These are phyloP conservation scores for Earliella scabrosa DNA, from an alignment of 1,284 basidiomycete genomes.

Conservation along the genomic window DNA sequence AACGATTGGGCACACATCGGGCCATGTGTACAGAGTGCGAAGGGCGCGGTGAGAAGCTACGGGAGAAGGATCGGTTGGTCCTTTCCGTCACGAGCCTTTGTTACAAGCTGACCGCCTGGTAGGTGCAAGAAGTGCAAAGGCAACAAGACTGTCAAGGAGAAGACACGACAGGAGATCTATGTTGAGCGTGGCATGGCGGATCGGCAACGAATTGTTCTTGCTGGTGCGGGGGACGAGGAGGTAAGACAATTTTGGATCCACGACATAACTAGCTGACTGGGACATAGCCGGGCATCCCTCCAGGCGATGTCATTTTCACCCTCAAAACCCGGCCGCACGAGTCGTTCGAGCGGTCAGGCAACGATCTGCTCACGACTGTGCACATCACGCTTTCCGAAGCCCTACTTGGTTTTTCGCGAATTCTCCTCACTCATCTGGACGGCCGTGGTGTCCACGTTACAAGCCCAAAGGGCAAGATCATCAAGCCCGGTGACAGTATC, in stretches of 20 bases:
- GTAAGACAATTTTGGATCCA: slow-evolving; percentile 43
- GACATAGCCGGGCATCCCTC: slow-evolving; percentile 73
- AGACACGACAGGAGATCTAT: slow-evolving; percentile 85
- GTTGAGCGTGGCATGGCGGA: slow-evolving; percentile 91
- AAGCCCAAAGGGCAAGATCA: slow-evolving; percentile 75
- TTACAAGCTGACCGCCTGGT: neutral
- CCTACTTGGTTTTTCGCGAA: slow-evolving; percentile 86
- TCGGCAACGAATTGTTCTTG: slow-evolving; percentile 84
- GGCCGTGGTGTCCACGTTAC: slow-evolving; percentile 83
- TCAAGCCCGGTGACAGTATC: slow-evolving; percentile 76
- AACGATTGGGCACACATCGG: slow-evolving; percentile 54
- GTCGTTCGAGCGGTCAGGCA: slow-evolving; percentile 81
- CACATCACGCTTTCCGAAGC: slow-evolving; percentile 92
- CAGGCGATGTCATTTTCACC: slow-evolving; percentile 90
- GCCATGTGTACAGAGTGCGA: slow-evolving; percentile 78
- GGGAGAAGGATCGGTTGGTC: slow-evolving; percentile 85
- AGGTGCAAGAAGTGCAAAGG: slow-evolving; percentile 98
- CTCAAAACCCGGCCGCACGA: slow-evolving; percentile 73
- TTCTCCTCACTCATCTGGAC: slow-evolving; percentile 88
- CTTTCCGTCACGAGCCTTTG: neutral
- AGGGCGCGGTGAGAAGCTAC: slow-evolving; percentile 80
- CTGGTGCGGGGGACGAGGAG: slow-evolving; percentile 90
- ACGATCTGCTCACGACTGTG: slow-evolving; percentile 77
- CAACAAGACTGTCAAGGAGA: slow-evolving; percentile 82
- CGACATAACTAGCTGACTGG: neutral